phyloP scores from a whole-genome alignment of 345 rosid genomes.

The Eucalyptus erythrocorys region DNA sequence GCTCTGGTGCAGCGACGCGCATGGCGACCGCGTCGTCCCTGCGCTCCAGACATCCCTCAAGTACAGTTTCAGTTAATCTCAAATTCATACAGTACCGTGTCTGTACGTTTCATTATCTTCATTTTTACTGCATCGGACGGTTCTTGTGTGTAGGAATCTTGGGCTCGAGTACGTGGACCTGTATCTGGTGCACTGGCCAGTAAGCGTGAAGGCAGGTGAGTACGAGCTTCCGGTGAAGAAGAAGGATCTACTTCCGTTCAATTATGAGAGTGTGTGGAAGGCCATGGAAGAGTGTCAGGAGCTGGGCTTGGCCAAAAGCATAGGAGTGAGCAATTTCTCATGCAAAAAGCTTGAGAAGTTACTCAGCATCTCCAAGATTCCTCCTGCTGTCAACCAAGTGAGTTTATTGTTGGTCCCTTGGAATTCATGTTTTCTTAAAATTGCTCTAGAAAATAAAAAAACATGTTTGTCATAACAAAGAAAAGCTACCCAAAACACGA shows the following conservation, averaged over 20 bases:
- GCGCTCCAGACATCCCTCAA: not conserved
- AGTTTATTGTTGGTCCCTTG: not conserved
- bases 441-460: not conserved
- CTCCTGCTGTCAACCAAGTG: constrained; percentile 28
- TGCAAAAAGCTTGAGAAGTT: constrained; percentile 15
- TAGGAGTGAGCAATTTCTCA: constrained; percentile 28
- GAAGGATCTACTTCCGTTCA: not conserved
- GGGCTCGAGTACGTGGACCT: constrained; percentile 13
- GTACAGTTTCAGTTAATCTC: not conserved
- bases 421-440: not conserved
- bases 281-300: constrained; percentile 28
- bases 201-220: not conserved
- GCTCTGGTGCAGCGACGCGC: constrained; percentile 19
- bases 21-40: constrained; percentile 6
- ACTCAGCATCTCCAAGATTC: constrained; percentile 10
- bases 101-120: not conserved
- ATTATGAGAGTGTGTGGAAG: constrained; percentile 15
- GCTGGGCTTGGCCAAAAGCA: constrained; percentile 17
- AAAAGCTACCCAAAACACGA: not conserved
- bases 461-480: not conserved
- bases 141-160: constrained; percentile 7
- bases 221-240: not conserved
- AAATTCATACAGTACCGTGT: not conserved
- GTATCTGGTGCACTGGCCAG: constrained; percentile 17
- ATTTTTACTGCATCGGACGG: not conserved